Evolutionary conservation across 2,329 filamentous ascomycete genomes (phyloP), one percentile per base, ranked within the genome.

Genomic region (Beauveria bassiana): DNA sequence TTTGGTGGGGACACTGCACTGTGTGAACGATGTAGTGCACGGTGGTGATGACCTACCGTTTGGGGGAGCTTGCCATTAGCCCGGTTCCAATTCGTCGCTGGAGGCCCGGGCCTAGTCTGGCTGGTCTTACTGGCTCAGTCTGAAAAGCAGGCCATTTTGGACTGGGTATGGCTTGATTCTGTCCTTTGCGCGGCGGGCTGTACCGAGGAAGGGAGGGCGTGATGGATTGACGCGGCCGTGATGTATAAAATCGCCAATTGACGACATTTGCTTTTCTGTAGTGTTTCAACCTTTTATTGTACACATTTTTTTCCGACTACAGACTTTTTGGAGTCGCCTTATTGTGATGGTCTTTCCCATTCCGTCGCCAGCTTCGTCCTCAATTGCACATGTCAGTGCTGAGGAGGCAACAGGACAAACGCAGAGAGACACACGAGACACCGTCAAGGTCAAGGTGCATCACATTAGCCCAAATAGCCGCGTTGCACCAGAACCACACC

Each of bases 71-170:
- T 68, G 64, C 62, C 64, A 67, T 66, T 67, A 63, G 59, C 61
- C 64, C 63, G 64, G 53, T 64, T 66, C 63, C 63, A 64, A 68
- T 68, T 68, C 65, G 66, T 67, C 64, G 40, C 64, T 24, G 50
- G 20, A 9, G 26, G 34, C 5, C 42, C 18, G 9, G 42, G 42
- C 3, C 5, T 38, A 34, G 28, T 7, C 26, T 38, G 52, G 38
- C 57, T 40, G 28, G 46, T 9, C 18, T 18, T 38, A 18, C 47
- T 45, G 52, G 52, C 57, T 24, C 5, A 38, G 34, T 38, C 34
- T 38, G 38, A 60, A 42, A 54, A 55, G 40, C 59, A 61, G 59
- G 52, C 52, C 59, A 61, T 53, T 50, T 61, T 42, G 38, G 22
- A 31, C 16, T 26, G 12, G 8, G 18, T 4, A 59, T 59, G 56